Conservation (phyloP, 1,284 basidiomycete species). For the Ustilago nuda region DNA sequence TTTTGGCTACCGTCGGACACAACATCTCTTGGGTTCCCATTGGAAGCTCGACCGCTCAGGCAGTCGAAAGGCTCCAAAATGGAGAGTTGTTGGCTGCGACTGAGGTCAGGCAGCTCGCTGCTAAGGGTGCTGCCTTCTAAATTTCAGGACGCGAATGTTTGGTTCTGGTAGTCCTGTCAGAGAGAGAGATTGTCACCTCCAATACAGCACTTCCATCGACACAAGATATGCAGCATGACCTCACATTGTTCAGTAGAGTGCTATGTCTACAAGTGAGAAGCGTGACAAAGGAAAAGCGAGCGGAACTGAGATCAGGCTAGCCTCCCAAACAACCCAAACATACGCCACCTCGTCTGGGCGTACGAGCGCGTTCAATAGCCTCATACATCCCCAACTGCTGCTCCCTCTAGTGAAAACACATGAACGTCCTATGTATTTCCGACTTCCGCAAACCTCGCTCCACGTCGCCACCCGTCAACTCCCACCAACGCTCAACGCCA, state of each 20-base stretch:
- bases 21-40: constrained; percentile 62
- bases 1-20: constrained; percentile 65
- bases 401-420: no score
- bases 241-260: no score
- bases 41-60: constrained; percentile 60
- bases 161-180: no score
- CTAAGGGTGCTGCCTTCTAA: constrained; percentile 56
- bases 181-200: neutral
- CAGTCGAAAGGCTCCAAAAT: constrained; percentile 43
- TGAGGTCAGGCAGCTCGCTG: constrained; percentile 61
- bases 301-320: no score
- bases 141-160: no score
- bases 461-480: no score
- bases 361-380: neutral
- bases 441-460: no score
- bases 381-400: neutral
- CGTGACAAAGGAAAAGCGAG: no score
- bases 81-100: constrained; percentile 51
- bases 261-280: no score
- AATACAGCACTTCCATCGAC: neutral
- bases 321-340: constrained; percentile 1
- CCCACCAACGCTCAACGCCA: no score
- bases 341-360: neutral
- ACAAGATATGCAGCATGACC: no score
- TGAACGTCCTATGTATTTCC: no score